Percentiles rank a stretch among this genome's conserved stretches.
Evolutionary conservation across 345 rosid genomes (phyloP).

Genomic region (Gossypium bickii): DNA sequence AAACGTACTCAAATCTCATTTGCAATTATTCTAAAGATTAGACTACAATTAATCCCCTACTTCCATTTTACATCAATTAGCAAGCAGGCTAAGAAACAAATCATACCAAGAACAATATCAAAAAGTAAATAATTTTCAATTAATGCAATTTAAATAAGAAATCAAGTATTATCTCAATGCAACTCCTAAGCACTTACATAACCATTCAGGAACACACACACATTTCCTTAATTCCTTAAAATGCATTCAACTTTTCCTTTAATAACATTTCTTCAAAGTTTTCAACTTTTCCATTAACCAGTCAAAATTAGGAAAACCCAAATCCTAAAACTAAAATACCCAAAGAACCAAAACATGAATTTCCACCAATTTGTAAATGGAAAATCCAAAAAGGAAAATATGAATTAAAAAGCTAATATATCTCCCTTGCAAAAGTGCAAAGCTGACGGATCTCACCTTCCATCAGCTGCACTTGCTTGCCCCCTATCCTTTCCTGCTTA

Average conservation of each 20-base stretch:
- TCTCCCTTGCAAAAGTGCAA: constrained; percentile 52
- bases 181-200: not conserved
- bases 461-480: constrained; percentile 67
- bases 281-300: not conserved
- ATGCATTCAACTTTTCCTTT: not conserved
- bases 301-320: not conserved
- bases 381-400: not conserved
- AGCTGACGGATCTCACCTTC: constrained; percentile 89
- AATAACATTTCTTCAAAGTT: not conserved
- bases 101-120: not conserved
- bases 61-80: not conserved
- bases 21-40: not conserved
- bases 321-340: not conserved
- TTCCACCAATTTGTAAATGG: not conserved
- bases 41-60: not conserved
- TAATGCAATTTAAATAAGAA: not conserved
- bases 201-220: not conserved
- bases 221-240: not conserved
- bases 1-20: not conserved
- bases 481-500: constrained; percentile 50
- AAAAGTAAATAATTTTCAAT: not conserved
- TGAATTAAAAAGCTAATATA: constrained; percentile 22
- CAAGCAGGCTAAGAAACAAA: not conserved
- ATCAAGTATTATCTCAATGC: not conserved
- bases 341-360: not conserved